Evolutionary conservation across 78 protist species (phyloP).

Genomic region (Anaeramoeba flamelloides): DNA sequence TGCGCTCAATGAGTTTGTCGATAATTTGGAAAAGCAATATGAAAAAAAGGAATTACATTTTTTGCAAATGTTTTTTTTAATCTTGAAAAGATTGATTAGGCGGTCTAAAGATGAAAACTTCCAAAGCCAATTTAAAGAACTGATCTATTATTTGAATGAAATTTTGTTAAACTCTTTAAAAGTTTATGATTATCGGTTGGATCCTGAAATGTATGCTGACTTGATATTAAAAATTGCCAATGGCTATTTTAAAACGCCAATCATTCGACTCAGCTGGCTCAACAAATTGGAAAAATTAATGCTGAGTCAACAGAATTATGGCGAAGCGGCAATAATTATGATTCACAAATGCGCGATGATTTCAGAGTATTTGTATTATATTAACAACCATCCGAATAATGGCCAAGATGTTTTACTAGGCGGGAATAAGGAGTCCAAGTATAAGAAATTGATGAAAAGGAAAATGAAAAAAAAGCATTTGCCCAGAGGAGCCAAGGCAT

Average conservation of each 20-base stretch:
- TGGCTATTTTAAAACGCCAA: neutral
- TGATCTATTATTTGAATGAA: too few species aligned
- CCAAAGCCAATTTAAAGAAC: too few species aligned
- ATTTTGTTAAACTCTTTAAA: too few species aligned
- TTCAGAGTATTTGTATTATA: neutral
- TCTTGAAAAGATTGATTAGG: too few species aligned
- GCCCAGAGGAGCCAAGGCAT: too few species aligned
- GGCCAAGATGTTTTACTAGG: neutral
- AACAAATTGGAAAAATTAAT: neutral
- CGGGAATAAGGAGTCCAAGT: neutral
- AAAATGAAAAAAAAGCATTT: neutral
- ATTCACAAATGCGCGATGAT: neutral
- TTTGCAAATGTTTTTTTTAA: too few species aligned
- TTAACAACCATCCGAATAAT: neutral
- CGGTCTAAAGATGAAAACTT: too few species aligned
- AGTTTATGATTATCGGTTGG: too few species aligned
- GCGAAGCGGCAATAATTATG: neutral
- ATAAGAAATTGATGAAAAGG: neutral
- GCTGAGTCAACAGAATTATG: neutral
- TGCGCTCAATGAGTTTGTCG: too few species aligned
- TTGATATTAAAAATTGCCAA: neutral
- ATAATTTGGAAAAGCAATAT: too few species aligned
- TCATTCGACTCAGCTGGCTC: neutral
- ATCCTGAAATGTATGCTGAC: neutral
- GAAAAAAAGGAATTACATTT: too few species aligned